Evolutionary conservation across 208 protist genomes (phyloP).

Genomic region (Wallacemonas sp.): DNA sequence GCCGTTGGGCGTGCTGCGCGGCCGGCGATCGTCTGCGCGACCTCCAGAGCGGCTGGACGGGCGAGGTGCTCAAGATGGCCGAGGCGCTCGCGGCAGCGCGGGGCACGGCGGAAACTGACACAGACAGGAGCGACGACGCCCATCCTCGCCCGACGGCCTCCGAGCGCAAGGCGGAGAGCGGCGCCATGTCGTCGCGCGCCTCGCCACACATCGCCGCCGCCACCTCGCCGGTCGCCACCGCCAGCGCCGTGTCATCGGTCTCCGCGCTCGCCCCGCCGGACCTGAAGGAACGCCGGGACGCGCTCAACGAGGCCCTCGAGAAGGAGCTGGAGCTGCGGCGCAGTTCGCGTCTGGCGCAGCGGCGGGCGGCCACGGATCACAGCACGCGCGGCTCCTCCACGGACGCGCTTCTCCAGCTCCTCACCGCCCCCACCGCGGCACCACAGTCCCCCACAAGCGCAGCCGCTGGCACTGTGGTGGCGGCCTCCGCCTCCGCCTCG

Average conservation of each 20-base stretch:
- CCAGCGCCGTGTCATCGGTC: too few relatives aligned
- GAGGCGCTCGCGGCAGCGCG: neutral
- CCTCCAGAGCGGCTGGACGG: conserved; percentile 53
- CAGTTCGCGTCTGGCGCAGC: conserved; percentile 32
- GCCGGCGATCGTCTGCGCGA: conserved; percentile 54
- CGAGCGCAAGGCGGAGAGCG: too few relatives aligned
- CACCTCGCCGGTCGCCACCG: too few relatives aligned
- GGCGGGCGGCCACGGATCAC: neutral
- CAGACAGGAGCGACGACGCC: neutral
- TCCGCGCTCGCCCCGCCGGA: too few relatives aligned
- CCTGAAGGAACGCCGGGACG: conserved; percentile 16
- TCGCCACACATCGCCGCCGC: too few relatives aligned
- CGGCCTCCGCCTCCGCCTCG: too few relatives aligned
- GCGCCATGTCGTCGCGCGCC: too few relatives aligned
- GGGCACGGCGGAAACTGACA: neutral
- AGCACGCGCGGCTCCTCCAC: neutral
- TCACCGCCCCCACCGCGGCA: neutral
- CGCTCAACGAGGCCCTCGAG: conserved; percentile 57
- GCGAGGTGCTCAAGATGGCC: conserved; percentile 36
- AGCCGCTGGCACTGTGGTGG: too few relatives aligned
- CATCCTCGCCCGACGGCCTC: too few relatives aligned
- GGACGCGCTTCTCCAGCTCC: neutral
- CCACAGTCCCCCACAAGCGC: conserved; percentile 6
- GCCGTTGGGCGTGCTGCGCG: conserved; percentile 57
- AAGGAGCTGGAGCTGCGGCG: conserved; percentile 54